Evolutionary conservation across 768 basidiomycete species (phyloP).

Genomic region (Tylopilus subfusipes): DNA sequence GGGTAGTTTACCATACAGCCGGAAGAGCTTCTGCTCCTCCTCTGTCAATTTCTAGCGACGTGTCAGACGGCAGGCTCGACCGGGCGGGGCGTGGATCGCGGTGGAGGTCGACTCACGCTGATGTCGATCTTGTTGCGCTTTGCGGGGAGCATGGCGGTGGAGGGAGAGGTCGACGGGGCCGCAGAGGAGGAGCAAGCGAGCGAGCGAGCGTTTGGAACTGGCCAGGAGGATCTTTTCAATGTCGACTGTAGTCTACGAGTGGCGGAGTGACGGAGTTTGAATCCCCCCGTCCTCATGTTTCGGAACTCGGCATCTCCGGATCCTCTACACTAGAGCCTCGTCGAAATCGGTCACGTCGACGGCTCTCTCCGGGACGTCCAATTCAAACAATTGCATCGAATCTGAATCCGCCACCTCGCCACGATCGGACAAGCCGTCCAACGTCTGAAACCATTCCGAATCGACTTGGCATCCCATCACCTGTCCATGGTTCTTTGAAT

Average conservation of each 20-base stretch:
- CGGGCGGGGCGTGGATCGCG: background rate
- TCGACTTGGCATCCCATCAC: conserved; percentile 11
- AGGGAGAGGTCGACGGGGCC: conserved; percentile 8
- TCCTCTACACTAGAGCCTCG: conserved; percentile 2
- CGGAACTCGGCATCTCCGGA: too few relatives aligned
- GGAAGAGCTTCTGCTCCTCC: conserved; percentile 92
- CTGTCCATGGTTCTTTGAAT: conserved; percentile 10
- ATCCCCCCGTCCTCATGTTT: conserved; percentile 28
- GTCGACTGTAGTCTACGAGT: conserved; percentile 19
- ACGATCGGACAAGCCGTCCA: conserved; percentile 4
- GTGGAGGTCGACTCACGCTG: conserved; percentile 55
- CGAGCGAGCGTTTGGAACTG: conserved; percentile 18
- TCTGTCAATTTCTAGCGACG: conserved; percentile 64
- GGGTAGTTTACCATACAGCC: conserved; percentile 92
- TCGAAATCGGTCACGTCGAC: conserved; percentile 6
- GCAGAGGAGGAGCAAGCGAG: conserved; percentile 26
- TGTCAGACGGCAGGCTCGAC: conserved; percentile 12
- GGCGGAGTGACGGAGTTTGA: conserved; percentile 30
- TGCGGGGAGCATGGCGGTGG: conserved; percentile 60
- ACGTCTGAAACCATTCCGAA: conserved; percentile 10
- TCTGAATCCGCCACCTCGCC: conserved; percentile 13
- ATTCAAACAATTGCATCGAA: conserved; percentile 14
- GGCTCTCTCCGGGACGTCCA: conserved; percentile 1
- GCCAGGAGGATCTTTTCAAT: conserved; percentile 10
- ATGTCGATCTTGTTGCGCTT: conserved; percentile 93